A percentile compares a stretch with the other conserved stretches of the same genome.
Evolutionary conservation across 2,329 filamentous ascomycete species (phyloP).

Genomic region (Bipolaris bicolor): DNA sequence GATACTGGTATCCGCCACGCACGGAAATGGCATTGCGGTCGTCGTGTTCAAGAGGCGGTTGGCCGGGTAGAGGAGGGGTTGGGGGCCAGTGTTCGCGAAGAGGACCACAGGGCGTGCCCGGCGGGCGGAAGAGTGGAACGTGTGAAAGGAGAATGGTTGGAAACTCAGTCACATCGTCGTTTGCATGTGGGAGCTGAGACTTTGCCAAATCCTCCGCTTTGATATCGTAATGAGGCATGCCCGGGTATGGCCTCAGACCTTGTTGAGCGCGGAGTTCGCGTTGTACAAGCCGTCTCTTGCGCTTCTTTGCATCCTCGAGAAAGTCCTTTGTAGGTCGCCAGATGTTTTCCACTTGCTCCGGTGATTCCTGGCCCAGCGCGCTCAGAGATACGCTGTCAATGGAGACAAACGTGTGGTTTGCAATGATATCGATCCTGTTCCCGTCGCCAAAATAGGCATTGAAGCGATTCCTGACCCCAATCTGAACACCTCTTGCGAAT

Average conservation of each 20-base stretch:
- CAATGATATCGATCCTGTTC: slow-evolving; percentile 90
- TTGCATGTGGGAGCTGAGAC: slow-evolving; percentile 40
- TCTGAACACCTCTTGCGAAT: slow-evolving; percentile 83
- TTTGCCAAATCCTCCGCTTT: slow-evolving; percentile 56
- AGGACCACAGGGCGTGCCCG: slow-evolving; percentile 86
- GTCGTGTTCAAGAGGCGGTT: slow-evolving; percentile 64
- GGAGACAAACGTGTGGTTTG: slow-evolving; percentile 94
- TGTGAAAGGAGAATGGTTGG: slow-evolving; percentile 91
- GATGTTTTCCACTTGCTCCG: slow-evolving; percentile 64
- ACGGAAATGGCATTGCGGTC: slow-evolving; percentile 80
- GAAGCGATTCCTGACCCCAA: slow-evolving; percentile 81
- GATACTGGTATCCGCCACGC: slow-evolving; percentile 86
- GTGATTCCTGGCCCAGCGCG: slow-evolving; percentile 65
- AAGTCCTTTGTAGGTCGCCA: slow-evolving; percentile 81
- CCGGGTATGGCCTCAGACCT: slow-evolving; percentile 63
- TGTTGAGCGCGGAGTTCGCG: slow-evolving; percentile 71
- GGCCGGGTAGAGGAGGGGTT: slow-evolving; percentile 64
- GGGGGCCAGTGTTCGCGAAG: slow-evolving; percentile 84
- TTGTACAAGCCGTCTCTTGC: slow-evolving; percentile 71
- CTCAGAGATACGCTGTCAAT: slow-evolving; percentile 89
- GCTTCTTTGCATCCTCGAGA: slow-evolving; percentile 67
- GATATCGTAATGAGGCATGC: slow-evolving; percentile 65
- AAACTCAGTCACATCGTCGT: slow-evolving; percentile 65
- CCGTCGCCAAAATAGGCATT: slow-evolving; percentile 85
- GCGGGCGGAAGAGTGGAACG: slow-evolving; percentile 82